Conservation (phyloP, 139 green algal species). For the Chlamydomonas urium region DNA sequence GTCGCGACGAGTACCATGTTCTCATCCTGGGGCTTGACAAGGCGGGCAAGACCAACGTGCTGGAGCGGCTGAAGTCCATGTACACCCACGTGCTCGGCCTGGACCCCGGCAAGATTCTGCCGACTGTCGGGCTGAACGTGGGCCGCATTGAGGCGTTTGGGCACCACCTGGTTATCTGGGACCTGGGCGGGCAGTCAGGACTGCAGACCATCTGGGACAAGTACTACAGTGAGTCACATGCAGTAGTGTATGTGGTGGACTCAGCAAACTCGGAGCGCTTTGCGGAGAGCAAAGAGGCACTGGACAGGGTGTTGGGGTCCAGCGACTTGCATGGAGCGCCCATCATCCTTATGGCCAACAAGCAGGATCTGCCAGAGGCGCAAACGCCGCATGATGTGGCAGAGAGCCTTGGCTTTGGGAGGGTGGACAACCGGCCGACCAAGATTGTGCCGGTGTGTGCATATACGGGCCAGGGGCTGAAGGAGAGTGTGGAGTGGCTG, state of each 20-base stretch:
- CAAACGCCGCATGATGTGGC: constrained; percentile 14
- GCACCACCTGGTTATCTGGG: constrained; percentile 82
- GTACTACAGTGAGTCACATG: constrained; percentile 90
- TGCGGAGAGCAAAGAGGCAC: constrained; percentile 54
- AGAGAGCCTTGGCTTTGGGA: constrained; percentile 51
- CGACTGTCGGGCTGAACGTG: constrained; percentile 93
- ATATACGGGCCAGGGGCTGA: constrained; percentile 67
- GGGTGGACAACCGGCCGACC: constrained; percentile 32
- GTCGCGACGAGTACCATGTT: constrained; percentile 81
- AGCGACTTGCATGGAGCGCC: constrained; percentile 74
- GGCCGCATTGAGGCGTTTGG: constrained; percentile 61
- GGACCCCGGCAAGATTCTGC: constrained; percentile 80
- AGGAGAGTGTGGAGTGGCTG: constrained; percentile 80
- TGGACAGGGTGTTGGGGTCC: constrained; percentile 60
- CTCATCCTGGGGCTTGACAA: constrained; percentile 90
- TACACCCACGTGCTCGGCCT: constrained; percentile 71
- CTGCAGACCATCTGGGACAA: constrained; percentile 95
- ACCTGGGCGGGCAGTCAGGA: constrained; percentile 76
- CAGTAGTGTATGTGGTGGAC: constrained; percentile 88
- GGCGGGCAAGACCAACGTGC: constrained; percentile 81
- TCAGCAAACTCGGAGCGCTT: constrained; percentile 45
- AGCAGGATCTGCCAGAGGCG: constrained; percentile 40
- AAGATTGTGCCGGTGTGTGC: constrained; percentile 67
- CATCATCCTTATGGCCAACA: constrained; percentile 91
- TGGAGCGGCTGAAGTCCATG: constrained; percentile 86